phyloP scores from a whole-genome alignment of 352 stramenopile genomes.

The Pythium diclinum region DNA sequence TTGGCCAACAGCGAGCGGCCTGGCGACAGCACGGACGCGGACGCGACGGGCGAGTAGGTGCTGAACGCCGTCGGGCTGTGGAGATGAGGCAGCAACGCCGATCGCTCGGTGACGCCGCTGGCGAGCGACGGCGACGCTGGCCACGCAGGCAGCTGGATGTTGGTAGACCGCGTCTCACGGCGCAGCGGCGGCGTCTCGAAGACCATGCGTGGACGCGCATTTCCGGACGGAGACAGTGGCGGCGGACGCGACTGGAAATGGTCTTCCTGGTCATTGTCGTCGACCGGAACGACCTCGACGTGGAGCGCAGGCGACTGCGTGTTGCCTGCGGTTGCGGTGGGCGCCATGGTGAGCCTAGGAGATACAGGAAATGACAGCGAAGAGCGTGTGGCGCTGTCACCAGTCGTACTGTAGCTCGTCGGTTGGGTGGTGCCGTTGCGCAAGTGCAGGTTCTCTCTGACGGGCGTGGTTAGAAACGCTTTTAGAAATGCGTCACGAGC shows the following conservation, averaged over 20 bases:
- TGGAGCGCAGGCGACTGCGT: constrained; percentile 8
- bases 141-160: constrained; percentile 40
- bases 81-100: constrained; percentile 30
- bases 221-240: constrained; percentile 14
- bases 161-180: constrained; percentile 45
- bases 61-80: background rate
- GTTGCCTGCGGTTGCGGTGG: constrained; percentile 1
- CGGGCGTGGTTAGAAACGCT: background rate
- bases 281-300: constrained; percentile 7
- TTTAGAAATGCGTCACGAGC: constrained; percentile 1
- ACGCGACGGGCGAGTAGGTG: constrained; percentile 18
- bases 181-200: constrained; percentile 70
- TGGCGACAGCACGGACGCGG: constrained; percentile 20
- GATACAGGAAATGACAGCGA: background rate
- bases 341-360: background rate
- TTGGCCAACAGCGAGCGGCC: constrained; percentile 25
- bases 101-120: constrained; percentile 20
- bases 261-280: constrained; percentile 14
- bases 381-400: background rate
- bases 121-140: constrained; percentile 16
- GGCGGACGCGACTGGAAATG: constrained; percentile 13
- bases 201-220: constrained; percentile 38
- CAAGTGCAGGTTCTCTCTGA: background rate
- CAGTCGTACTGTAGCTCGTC: background rate
- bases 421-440: background rate